phyloP scores from a whole-genome alignment of 208 protist genomes.

The Phytomonas francai region DNA sequence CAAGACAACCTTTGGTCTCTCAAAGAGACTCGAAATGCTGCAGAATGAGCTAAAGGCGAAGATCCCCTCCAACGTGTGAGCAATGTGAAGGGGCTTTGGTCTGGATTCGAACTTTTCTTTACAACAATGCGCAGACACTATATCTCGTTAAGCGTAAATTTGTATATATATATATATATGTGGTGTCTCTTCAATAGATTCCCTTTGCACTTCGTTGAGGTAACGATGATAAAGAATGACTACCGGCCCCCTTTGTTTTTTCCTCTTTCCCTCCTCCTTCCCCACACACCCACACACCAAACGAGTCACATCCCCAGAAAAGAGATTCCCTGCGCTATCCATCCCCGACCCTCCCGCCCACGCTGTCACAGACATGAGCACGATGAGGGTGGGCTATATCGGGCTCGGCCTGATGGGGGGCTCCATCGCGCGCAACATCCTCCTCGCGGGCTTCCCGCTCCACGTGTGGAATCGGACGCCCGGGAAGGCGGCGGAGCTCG shows the following conservation, averaged over 20 bases:
- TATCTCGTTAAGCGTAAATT: not conserved
- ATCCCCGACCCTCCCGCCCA: not conserved
- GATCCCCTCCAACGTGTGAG: not conserved
- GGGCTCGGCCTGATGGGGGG: slow-evolving; percentile 92
- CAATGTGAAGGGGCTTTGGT: not conserved
- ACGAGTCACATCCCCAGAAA: too few relatives aligned
- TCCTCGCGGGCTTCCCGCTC: slow-evolving; percentile 82
- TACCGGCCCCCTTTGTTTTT: too few relatives aligned
- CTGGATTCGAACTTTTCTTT: too few relatives aligned
- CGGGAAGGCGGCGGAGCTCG: slow-evolving; percentile 71
- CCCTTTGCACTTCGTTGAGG: not conserved
- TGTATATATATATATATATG: slow-evolving; percentile 10
- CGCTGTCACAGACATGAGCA: not conserved
- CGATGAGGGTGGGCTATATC: slow-evolving; percentile 85
- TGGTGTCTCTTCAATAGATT: slow-evolving; percentile 1
- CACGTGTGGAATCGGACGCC: slow-evolving; percentile 86
- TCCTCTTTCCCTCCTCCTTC: too few relatives aligned
- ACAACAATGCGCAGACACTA: not conserved
- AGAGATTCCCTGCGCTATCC: too few relatives aligned
- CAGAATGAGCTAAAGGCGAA: slow-evolving; percentile 54
- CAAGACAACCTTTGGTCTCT: slow-evolving; percentile 74
- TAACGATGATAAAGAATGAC: not conserved
- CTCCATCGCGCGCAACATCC: slow-evolving; percentile 85
- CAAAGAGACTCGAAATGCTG: slow-evolving; percentile 66
- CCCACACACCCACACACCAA: too few relatives aligned